These are phyloP conservation scores for Diophrys appendiculata DNA, from an alignment of 73 alveolate genomes.

Conservation along the genomic window DNA sequence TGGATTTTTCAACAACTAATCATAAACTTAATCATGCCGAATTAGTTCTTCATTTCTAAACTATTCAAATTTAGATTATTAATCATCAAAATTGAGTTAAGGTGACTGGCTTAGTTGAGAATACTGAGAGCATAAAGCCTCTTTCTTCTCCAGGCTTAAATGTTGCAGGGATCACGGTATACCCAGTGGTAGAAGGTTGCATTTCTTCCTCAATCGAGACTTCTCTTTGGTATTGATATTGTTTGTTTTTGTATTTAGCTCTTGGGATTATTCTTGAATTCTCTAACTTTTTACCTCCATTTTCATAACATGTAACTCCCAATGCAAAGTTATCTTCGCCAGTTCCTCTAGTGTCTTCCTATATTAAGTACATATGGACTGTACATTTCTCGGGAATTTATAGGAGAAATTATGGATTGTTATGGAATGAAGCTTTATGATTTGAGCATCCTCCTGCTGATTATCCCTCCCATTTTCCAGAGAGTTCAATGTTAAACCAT, in stretches of 20 bases:
- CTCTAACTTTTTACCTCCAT: constrained; percentile 3
- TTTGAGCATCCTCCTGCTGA: constrained; percentile 34
- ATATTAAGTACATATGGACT: neutral
- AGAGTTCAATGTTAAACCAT: neutral
- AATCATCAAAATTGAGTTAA: neutral
- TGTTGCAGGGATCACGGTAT: constrained; percentile 8
- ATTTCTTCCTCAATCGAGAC: neutral
- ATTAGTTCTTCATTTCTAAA: no score
- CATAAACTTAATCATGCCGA: no score
- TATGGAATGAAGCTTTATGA: neutral
- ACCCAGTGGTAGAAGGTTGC: neutral
- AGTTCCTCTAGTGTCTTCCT: constrained; percentile 11
- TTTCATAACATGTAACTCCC: neutral
- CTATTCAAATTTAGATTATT: no score
- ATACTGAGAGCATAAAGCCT: constrained; percentile 2
- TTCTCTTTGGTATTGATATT: neutral
- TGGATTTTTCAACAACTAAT: no score
- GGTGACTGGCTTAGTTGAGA: neutral
- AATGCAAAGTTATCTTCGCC: neutral
- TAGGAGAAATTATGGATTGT: constrained; percentile 24
- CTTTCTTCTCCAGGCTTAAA: constrained; percentile 10
- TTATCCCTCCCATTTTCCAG: constrained; percentile 10
- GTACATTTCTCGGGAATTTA: neutral
- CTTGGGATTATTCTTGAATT: neutral
- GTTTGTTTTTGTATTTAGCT: constrained; percentile 7